Conservation (phyloP, 2,329 filamentous ascomycete species). For the Sporothrix globosa region DNA sequence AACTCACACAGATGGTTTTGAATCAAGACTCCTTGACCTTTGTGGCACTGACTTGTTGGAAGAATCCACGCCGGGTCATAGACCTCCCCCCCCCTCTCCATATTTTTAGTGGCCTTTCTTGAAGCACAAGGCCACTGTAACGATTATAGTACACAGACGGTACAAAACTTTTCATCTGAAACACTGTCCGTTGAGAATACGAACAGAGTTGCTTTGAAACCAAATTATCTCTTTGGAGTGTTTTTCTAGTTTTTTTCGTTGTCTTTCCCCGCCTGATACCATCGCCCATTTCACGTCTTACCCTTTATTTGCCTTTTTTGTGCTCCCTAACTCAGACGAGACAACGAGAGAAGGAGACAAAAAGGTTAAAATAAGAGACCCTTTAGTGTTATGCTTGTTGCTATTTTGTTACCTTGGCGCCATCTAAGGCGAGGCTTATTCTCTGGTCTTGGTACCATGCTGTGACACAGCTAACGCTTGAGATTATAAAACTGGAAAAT, state of each 20-base stretch:
- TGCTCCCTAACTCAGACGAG: slow-evolving; percentile 24
- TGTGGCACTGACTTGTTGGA: slow-evolving; percentile 14
- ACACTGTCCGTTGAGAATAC: slow-evolving; percentile 20
- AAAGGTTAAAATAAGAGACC: slow-evolving; percentile 17
- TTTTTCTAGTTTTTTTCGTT: too few species aligned
- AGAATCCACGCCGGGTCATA: slow-evolving; percentile 3
- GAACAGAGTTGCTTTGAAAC: slow-evolving; percentile 6
- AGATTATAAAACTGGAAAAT: background rate
- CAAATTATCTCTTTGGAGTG: background rate
- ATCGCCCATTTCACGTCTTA: background rate
- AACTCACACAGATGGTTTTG: background rate
- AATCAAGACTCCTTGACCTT: slow-evolving; percentile 20
- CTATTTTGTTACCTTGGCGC: background rate
- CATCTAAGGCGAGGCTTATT: slow-evolving; percentile 26
- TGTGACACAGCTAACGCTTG: slow-evolving; percentile 26
- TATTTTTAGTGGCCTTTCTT: slow-evolving; percentile 9
- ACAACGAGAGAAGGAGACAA: background rate
- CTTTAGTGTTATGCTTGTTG: slow-evolving; percentile 7
- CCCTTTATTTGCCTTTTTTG: background rate
- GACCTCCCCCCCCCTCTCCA: background rate
- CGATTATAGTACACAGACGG: slow-evolving; percentile 25
- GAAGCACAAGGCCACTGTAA: background rate
- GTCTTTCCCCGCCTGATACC: background rate
- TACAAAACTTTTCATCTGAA: slow-evolving; percentile 27
- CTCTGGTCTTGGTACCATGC: slow-evolving; percentile 29